phyloP scores from a whole-genome alignment of 345 rosid species.

The Diplotaxis tenuifolia region DNA sequence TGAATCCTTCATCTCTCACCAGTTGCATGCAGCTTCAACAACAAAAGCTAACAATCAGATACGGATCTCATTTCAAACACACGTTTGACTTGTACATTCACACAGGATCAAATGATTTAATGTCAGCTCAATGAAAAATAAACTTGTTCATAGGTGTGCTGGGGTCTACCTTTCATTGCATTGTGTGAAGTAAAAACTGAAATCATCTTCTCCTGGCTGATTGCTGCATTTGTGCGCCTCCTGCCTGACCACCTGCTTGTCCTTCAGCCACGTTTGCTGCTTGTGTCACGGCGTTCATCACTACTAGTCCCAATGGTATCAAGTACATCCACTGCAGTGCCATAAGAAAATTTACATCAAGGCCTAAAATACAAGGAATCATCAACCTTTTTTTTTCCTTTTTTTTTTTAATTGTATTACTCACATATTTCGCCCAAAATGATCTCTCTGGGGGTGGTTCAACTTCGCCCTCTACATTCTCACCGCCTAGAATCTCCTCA shows the following conservation, averaged over 20 bases:
- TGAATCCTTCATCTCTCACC: slow-evolving; percentile 20
- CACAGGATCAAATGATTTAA: not conserved
- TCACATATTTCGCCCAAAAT: slow-evolving; percentile 95
- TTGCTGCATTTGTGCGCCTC: slow-evolving; percentile 47
- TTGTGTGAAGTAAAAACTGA: slow-evolving; percentile 7
- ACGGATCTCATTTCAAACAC: not conserved
- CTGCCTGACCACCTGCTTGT: slow-evolving; percentile 52
- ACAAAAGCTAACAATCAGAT: slow-evolving; percentile 5
- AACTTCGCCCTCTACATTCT: slow-evolving; percentile 64
- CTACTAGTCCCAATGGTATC: slow-evolving; percentile 89
- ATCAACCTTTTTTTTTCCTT: not conserved
- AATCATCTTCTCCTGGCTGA: slow-evolving; percentile 67
- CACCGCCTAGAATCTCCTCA: slow-evolving; percentile 59
- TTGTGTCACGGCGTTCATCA: slow-evolving; percentile 91
- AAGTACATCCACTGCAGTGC: slow-evolving; percentile 84
- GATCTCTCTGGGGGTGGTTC: slow-evolving; percentile 75
- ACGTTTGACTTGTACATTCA: not conserved
- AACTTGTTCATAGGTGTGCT: not conserved
- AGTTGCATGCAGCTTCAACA: slow-evolving; percentile 22
- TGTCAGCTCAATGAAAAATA: not conserved
- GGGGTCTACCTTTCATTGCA: slow-evolving; percentile 2
- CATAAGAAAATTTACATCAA: slow-evolving; percentile 14
- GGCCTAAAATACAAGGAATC: not conserved
- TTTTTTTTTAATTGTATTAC: slow-evolving; percentile 39
- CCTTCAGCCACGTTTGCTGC: slow-evolving; percentile 86